Evolutionary conservation across 2,329 filamentous ascomycete species (phyloP).

Genomic region (Clonostachys byssicola): DNA sequence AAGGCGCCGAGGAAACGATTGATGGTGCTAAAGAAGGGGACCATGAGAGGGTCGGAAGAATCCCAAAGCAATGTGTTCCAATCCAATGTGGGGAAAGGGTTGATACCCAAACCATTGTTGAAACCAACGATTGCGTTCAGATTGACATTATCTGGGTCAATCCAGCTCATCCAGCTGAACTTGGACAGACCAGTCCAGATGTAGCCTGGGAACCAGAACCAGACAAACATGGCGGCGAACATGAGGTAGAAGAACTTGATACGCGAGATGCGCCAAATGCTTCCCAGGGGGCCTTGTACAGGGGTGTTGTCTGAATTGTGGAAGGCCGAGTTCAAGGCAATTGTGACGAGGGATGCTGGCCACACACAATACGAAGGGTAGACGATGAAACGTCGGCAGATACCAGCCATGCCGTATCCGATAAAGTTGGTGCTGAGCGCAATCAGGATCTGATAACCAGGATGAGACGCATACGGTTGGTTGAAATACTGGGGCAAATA

Average conservation of each 20-base stretch:
- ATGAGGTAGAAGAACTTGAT: conserved; percentile 47
- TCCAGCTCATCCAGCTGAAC: conserved; percentile 57
- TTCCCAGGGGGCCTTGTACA: conserved; percentile 35
- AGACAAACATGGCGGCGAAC: conserved; percentile 50
- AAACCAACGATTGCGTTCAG: conserved; percentile 37
- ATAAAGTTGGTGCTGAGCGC: conserved; percentile 53
- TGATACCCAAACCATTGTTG: conserved; percentile 38
- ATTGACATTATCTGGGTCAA: conserved; percentile 37
- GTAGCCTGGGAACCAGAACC: conserved; percentile 55
- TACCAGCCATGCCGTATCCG: conserved; percentile 55
- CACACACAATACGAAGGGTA: conserved; percentile 53
- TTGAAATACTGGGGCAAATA: conserved; percentile 48
- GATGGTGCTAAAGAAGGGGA: conserved; percentile 54
- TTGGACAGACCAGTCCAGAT: conserved; percentile 45
- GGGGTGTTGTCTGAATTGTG: conserved; percentile 37
- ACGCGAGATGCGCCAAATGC: conserved; percentile 39
- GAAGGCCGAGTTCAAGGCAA: conserved; percentile 49
- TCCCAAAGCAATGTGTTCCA: conserved; percentile 42
- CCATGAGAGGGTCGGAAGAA: conserved; percentile 38
- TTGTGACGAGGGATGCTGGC: conserved; percentile 51
- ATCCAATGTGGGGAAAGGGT: conserved; percentile 41
- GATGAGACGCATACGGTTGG: conserved; percentile 45
- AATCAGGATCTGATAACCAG: conserved; percentile 51
- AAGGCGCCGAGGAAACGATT: conserved; percentile 58
- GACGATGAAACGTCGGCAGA: conserved; percentile 48